Base-by-base conservation (phyloP, 2,329 filamentous ascomycete genomes). In the Colletotrichum ledebouriae region DNA sequence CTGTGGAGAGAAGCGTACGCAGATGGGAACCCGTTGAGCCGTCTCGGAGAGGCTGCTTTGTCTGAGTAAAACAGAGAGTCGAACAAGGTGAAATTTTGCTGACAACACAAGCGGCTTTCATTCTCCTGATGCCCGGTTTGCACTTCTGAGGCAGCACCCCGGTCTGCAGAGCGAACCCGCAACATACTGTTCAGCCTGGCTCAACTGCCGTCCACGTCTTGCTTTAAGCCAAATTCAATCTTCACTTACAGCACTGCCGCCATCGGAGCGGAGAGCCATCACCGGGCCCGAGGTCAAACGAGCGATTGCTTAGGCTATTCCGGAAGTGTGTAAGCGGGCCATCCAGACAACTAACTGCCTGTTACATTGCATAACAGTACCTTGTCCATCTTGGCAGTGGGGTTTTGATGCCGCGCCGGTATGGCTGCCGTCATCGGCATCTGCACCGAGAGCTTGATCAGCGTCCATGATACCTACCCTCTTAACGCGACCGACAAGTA, bases 301-400 rank as follows among this genome's bases (percentile, higher is more conserved):
- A 33, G 44, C 7, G 37, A 12, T 15, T 12, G 39, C 44, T 42
- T 29, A 44, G 63, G 50, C 63, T 63, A 67, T 63, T 42, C 25
- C 37, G 22, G 59, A n/a, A 29, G 33, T 34, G 22, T 56, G 34
- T 44, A 34, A 57, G 57, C 44, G 57, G 57, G 33, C 44, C 44
- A 44, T 63, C n/a, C 42, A 52, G n/a, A 57, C 59, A 67, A 39
- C 17, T 41, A 67, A 39, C 17, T 41, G 29, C 34, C 34, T 15
- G 52, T 37, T 50, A 63, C 42, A 52, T 44, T 20, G 59, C 52
- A 57, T 49, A 33, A 15, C 17, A 34, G 15, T 39, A 29, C 59
- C 52, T 22, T 34, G 11, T 25, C 15, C 25, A 33, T 15, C 63
- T 67, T 63, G 63, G 63, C 25, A 20, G 57, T 57, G 59, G 63